Evolutionary conservation across 805 yeast species (phyloP), one percentile per base, ranked within the genome.

Genomic region (Spathaspora girioi): DNA sequence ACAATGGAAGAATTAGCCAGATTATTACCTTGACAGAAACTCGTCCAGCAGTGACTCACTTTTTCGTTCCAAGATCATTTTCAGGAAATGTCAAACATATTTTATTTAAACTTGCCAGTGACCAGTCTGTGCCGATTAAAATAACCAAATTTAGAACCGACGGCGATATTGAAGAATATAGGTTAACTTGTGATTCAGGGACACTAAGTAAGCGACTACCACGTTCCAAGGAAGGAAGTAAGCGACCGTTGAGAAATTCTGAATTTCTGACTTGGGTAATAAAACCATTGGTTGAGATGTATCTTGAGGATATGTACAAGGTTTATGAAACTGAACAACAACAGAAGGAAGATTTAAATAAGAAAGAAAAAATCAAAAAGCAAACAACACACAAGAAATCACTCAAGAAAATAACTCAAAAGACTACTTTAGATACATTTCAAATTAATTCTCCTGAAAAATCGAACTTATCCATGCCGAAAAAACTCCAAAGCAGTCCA

Each of bases 371-470:
- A 7, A 31, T 14, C n/a, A 31, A 14, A 31, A 31, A 14, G 12
- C n/a, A 10, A 11, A 5, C 35, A 31, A 5, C 35, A 31, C 35
- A 10, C 4, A 35, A 15, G 40, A 35, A 35, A 35, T 14, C 18
- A 35, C 11, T 14, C n/a, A 31, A 31, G 35, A 31, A 31, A 35
- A n/a, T 14, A 35, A 35, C 18, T 35, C 40, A 35, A 15, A 66
- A 58, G 45, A 63, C 70, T 1, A 68, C 71, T 0, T 54, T 68
- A 18, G 73, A 68, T 45, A 35, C 5, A 3, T 35, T 35, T n/a
- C 17, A 12, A 29, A 29, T 29, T 3, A 29, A 5, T 10, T 29
- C 32, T 5, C 32, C 32, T 29, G 14, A 29, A 10, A 29, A 29
- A 35, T 14, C 40, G 5, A 35, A 9, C 18, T 7, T 14, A 3